Evolutionary conservation across 1,284 basidiomycete species (phyloP).

Genomic region (Naganishia cerealis): DNA sequence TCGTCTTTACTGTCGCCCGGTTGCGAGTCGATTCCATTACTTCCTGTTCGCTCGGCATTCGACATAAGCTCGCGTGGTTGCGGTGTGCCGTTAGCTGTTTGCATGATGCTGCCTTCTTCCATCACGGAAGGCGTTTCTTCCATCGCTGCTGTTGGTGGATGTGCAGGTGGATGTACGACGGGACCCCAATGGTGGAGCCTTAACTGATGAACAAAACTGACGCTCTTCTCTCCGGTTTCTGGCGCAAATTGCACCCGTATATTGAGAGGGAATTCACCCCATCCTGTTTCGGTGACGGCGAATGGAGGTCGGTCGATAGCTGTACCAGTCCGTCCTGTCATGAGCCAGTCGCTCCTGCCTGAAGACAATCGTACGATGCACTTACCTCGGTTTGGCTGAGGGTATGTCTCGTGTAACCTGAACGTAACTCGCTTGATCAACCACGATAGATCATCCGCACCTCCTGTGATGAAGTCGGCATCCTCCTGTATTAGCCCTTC

Average conservation of each 20-base stretch:
- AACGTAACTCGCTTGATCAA: constrained; percentile 94
- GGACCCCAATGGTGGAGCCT: constrained; percentile 91
- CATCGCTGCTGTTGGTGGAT: background rate
- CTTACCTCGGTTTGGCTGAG: constrained; percentile 84
- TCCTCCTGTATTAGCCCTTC: constrained; percentile 42
- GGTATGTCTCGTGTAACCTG: constrained; percentile 95
- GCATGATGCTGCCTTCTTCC: background rate
- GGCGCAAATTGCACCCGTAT: constrained; percentile 89
- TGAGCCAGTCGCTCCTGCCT: background rate
- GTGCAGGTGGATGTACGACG: constrained; percentile 5
- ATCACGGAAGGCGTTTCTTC: background rate
- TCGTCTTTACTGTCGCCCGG: constrained; percentile 7
- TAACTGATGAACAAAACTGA: constrained; percentile 84
- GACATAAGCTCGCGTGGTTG: background rate
- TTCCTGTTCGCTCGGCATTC: background rate
- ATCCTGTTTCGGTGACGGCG: constrained; percentile 93
- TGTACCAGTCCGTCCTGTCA: constrained; percentile 48
- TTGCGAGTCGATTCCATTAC: background rate
- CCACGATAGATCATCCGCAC: constrained; percentile 80
- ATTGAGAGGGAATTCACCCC: constrained; percentile 98
- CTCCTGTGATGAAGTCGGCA: constrained; percentile 60
- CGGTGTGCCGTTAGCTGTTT: background rate
- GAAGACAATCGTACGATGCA: background rate
- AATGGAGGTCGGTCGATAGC: constrained; percentile 91
- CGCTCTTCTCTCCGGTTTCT: constrained; percentile 88